A percentile compares a stretch with the other conserved stretches of the same genome.
phyloP scores from a whole-genome alignment of 192 early-diverging fungal genomes.

The Rhizoclosmatium globosum region DNA sequence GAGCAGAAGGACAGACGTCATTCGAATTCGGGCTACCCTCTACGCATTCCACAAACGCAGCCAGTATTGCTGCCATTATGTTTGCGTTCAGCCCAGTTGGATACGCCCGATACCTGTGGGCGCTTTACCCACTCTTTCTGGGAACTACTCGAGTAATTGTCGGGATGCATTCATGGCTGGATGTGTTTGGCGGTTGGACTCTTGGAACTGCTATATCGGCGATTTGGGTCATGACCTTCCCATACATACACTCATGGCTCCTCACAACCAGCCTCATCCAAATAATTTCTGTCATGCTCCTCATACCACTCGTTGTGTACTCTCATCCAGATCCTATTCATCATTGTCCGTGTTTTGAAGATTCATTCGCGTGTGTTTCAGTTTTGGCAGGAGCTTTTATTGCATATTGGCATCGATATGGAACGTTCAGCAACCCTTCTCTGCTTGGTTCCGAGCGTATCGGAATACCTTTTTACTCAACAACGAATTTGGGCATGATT shows the following conservation, averaged over 20 bases:
- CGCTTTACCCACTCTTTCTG: slow-evolving; percentile 69
- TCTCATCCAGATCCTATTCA: slow-evolving; percentile 73
- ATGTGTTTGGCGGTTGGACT: slow-evolving; percentile 74
- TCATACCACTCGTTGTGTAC: slow-evolving; percentile 32
- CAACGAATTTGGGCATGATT: too few relatives aligned
- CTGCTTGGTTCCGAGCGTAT: too few relatives aligned
- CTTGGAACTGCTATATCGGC: slow-evolving; percentile 66
- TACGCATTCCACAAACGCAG: slow-evolving; percentile 85
- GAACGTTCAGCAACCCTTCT: too few relatives aligned
- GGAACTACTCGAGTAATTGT: slow-evolving; percentile 78
- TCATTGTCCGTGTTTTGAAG: slow-evolving; percentile 79
- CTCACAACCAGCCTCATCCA: not conserved
- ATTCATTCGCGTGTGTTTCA: slow-evolving; percentile 72
- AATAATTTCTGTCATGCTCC: not conserved
- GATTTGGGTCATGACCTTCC: slow-evolving; percentile 59
- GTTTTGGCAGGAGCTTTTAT: slow-evolving; percentile 58
- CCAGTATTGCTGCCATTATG: slow-evolving; percentile 59
- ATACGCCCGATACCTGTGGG: not conserved
- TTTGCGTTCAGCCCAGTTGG: slow-evolving; percentile 44
- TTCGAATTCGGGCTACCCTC: slow-evolving; percentile 92
- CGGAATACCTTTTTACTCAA: too few relatives aligned
- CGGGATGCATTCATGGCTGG: slow-evolving; percentile 88
- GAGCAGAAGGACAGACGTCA: slow-evolving; percentile 42
- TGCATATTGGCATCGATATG: too few relatives aligned
- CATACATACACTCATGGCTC: not conserved